Percentiles rank a stretch among this genome's conserved stretches.
These are phyloP conservation scores for Mucor piriformis DNA, from an alignment of 371 early-diverging fungal genomes.

Conservation along the genomic window DNA sequence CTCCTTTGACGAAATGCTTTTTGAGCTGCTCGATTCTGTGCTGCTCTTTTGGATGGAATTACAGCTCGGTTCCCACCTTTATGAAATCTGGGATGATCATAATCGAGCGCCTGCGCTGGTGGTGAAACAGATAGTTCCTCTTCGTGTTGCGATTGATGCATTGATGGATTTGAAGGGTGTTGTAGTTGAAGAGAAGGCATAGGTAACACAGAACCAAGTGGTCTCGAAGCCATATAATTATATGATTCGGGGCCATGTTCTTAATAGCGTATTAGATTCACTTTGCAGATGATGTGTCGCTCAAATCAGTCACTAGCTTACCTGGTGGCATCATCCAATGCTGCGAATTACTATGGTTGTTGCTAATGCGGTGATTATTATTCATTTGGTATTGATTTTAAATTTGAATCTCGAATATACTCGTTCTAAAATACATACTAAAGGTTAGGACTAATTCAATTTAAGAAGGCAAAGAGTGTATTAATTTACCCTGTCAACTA, in stretches of 20 bases:
- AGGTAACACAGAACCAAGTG: slow-evolving; percentile 24
- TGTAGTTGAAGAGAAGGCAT: slow-evolving; percentile 7
- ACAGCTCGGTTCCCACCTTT: slow-evolving; percentile 20
- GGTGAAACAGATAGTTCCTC: slow-evolving; percentile 12
- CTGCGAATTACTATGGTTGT: slow-evolving; percentile 7
- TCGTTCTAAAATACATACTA: not conserved
- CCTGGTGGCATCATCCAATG: slow-evolving; percentile 16
- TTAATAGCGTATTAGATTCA: not conserved
- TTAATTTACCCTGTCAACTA: slow-evolving; percentile 10
- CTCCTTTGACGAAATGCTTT: slow-evolving; percentile 52
- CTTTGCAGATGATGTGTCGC: not conserved
- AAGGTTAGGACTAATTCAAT: not conserved
- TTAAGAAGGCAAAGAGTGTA: too few species aligned
- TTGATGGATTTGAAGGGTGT: not conserved
- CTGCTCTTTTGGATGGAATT: slow-evolving; percentile 35
- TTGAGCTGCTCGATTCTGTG: slow-evolving; percentile 53
- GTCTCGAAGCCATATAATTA: slow-evolving; percentile 21
- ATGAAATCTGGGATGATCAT: slow-evolving; percentile 1
- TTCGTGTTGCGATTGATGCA: not conserved
- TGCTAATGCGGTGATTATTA: slow-evolving; percentile 9
- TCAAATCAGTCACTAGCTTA: not conserved
- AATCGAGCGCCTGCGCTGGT: slow-evolving; percentile 21
- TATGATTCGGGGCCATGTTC: slow-evolving; percentile 12
- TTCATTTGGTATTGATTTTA: slow-evolving; percentile 3
- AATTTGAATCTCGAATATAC: too few species aligned